A percentile compares a stretch with the other conserved stretches of the same genome.
phyloP scores from a whole-genome alignment of 345 rosid genomes.

The Arabidopsis thaliana region TAIR10.1 NC_003070.9:28980001-28980500 shows the following conservation, averaged over 20 bases:
- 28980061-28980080: constrained; percentile 76
- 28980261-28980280: constrained; percentile 75
- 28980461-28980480: constrained; percentile 75
- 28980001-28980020: constrained; percentile 83
- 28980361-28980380: constrained; percentile 78
- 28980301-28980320: constrained; percentile 77
- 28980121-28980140: background rate
- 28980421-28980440: constrained; percentile 72
- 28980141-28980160: background rate
- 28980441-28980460: constrained; percentile 83
- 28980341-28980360: constrained; percentile 73
- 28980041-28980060: constrained; percentile 89
- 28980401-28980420: constrained; percentile 84
- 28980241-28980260: constrained; percentile 63
- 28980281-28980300: constrained; percentile 71
- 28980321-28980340: constrained; percentile 73
- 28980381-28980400: constrained; percentile 82
- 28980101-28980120: constrained; percentile 39
- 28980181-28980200: constrained; percentile 78
- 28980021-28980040: constrained; percentile 87
- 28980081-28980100: constrained; percentile 70
- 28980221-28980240: constrained; percentile 72
- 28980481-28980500: constrained; percentile 67
- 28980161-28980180: constrained; percentile 60
- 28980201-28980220: constrained; percentile 90